phyloP scores from a whole-genome alignment of 2,329 filamentous ascomycete species.

The Cercospora zeina region DNA sequence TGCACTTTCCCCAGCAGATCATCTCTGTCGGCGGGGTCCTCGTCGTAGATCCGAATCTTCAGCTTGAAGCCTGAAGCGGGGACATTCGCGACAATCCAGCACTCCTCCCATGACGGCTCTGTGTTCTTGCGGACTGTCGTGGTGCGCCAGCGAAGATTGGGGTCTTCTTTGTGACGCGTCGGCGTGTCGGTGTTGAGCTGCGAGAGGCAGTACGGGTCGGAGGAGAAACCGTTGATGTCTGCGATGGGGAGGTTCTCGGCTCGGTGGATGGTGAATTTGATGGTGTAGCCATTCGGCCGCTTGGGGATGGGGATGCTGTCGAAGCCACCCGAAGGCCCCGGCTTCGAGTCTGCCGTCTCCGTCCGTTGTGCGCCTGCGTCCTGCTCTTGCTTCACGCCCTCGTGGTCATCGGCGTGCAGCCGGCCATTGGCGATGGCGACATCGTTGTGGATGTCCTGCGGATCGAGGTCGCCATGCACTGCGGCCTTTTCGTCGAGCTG shows the following conservation, averaged over 20 bases:
- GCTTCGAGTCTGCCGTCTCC: constrained; percentile 24
- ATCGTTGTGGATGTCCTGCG: constrained; percentile 9
- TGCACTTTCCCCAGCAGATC: constrained; percentile 87
- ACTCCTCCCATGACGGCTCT: constrained; percentile 76
- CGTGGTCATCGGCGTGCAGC: constrained; percentile 13
- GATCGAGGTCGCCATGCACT: constrained; percentile 3
- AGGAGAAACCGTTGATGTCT: constrained; percentile 73
- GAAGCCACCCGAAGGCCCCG: constrained; percentile 69
- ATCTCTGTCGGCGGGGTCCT: constrained; percentile 82
- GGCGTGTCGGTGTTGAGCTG: constrained; percentile 71
- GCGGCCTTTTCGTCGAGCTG: constrained; percentile 14
- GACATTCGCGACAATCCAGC: constrained; percentile 87
- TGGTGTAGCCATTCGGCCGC: constrained; percentile 71
- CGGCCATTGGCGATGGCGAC: constrained; percentile 18
- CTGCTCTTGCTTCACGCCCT: constrained; percentile 20
- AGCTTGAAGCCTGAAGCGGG: constrained; percentile 77
- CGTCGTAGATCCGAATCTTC: constrained; percentile 85
- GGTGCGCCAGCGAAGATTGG: constrained; percentile 71
- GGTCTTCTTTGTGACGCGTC: constrained; percentile 81
- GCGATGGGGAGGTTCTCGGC: constrained; percentile 79
- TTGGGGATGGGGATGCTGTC: constrained; percentile 75
- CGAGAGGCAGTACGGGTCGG: constrained; percentile 79
- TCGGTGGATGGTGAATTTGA: constrained; percentile 80
- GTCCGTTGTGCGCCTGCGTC: constrained; percentile 13
- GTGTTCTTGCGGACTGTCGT: constrained; percentile 70